A percentile compares a stretch with the other conserved stretches of the same genome.
Evolutionary conservation across 345 rosid genomes (phyloP).

Genomic region (Eucalyptus melliodora): DNA sequence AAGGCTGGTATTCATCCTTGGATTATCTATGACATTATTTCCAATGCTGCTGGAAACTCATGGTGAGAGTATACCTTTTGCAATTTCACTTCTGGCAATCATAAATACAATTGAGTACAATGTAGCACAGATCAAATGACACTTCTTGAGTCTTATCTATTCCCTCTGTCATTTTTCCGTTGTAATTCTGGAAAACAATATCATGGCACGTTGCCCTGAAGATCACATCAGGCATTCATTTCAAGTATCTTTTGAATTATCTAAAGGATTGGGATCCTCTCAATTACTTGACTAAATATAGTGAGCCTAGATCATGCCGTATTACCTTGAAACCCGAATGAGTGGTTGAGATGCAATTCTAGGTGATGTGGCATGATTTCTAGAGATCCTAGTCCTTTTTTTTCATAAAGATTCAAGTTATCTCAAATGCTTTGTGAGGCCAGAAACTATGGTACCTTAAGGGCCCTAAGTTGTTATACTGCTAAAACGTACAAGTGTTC

Average conservation of each 20-base stretch:
- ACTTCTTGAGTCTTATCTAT: neutral
- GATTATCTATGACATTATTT: conserved; percentile 86
- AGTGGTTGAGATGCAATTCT: neutral
- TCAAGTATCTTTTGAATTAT: neutral
- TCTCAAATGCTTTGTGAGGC: neutral
- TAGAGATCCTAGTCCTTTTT: neutral
- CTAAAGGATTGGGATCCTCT: neutral
- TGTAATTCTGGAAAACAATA: neutral
- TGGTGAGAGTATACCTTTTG: conserved; percentile 36
- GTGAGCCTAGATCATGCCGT: neutral
- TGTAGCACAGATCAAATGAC: neutral
- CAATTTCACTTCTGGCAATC: neutral
- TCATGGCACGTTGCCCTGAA: neutral
- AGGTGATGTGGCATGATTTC: neutral
- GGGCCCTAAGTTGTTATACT: neutral
- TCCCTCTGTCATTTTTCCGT: neutral
- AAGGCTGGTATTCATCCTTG: conserved; percentile 77
- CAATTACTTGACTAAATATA: neutral
- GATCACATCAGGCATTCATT: neutral
- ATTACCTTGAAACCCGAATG: neutral
- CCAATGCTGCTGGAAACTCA: conserved; percentile 98
- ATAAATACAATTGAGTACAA: neutral
- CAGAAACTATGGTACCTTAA: neutral
- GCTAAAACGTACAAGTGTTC: neutral
- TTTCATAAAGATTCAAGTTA: neutral